Evolutionary conservation across 768 basidiomycete genomes (phyloP), one percentile per base, ranked within the genome.

Genomic region (Collybiopsis luxurians): DNA sequence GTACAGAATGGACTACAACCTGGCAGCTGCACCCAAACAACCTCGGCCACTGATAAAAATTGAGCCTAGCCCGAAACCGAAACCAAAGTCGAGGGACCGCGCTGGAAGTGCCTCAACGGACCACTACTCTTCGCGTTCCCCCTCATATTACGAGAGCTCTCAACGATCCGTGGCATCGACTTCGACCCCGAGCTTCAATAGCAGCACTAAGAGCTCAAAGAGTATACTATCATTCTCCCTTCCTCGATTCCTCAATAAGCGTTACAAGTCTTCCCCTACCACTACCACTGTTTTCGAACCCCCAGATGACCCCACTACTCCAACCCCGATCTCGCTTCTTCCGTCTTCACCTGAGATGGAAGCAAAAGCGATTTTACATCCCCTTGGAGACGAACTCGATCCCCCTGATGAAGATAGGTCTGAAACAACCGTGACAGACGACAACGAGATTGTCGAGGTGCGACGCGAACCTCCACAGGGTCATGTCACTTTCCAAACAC

Each of bases 181-280:
- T 38, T 53, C 53, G 39, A 54, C 27, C 27, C 21, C 40, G n/a
- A 54, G 53, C 27, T n/a, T 54, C 10, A 54, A 24, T 44, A 54
- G 31, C 53, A 31, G 28, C n/a, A 26, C 53, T 21, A 17, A 17
- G 28, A 55, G 54, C 31, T 36, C 45, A 12, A 46, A 39, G 17
- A 24, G 31, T 43, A 39, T 15, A 47, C 15, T 26, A 39, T 47
- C 54, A 10, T 28, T 43, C 21, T 31, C 13, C 17, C 30, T 43
- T 4, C 26, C 34, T 46, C 21, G 40, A 13, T 28, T 43, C 15
- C 27, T 54, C 27, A 30, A 17, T 17, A 54, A 44, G 53, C 40
- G 40, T 10, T 24, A 26, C 15, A 46, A 36, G 19, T 30, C 30
- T 2, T 34, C 30, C 34, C 24, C 27, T 23, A 15, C 24, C n/a